phyloP scores from a whole-genome alignment of 2,329 filamentous ascomycete genomes.

The Lithohypha guttulata region DNA sequence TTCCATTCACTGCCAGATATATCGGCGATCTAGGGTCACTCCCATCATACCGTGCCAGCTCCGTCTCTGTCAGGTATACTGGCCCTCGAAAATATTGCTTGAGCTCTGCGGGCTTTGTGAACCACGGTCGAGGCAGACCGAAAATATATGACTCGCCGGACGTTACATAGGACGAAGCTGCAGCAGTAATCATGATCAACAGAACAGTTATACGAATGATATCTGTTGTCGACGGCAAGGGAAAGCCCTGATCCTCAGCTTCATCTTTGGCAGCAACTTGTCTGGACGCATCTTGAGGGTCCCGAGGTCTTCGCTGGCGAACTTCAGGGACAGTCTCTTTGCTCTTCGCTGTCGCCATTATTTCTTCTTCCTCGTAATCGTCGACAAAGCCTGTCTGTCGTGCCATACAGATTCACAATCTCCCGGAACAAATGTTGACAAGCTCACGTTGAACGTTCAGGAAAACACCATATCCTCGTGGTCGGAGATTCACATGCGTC shows the following conservation, averaged over 20 bases:
- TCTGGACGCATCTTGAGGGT: not conserved
- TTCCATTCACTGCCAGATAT: constrained; percentile 72
- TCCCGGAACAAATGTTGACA: too few species aligned
- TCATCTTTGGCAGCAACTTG: constrained; percentile 9
- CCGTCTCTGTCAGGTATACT: constrained; percentile 58
- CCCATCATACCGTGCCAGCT: constrained; percentile 71
- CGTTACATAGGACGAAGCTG: constrained; percentile 66
- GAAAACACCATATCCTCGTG: not conserved
- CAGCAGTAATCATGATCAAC: constrained; percentile 53
- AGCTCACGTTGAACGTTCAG: too few species aligned
- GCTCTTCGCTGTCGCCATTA: not conserved
- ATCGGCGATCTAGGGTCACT: constrained; percentile 63
- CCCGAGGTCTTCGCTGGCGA: constrained; percentile 9
- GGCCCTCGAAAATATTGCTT: constrained; percentile 50
- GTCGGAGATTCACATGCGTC: not conserved
- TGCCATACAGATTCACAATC: too few species aligned
- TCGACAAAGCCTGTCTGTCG: not conserved
- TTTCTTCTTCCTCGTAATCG: not conserved
- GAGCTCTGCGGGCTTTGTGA: constrained; percentile 47
- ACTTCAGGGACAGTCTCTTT: constrained; percentile 11
- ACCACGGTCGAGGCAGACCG: constrained; percentile 53
- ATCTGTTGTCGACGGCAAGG: constrained; percentile 46
- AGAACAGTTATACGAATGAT: constrained; percentile 59
- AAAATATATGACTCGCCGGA: constrained; percentile 59
- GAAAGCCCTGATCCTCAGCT: constrained; percentile 13